phyloP scores from a whole-genome alignment of 805 yeast species.

The Cyberlindnera nakhonratchasimensis region DNA sequence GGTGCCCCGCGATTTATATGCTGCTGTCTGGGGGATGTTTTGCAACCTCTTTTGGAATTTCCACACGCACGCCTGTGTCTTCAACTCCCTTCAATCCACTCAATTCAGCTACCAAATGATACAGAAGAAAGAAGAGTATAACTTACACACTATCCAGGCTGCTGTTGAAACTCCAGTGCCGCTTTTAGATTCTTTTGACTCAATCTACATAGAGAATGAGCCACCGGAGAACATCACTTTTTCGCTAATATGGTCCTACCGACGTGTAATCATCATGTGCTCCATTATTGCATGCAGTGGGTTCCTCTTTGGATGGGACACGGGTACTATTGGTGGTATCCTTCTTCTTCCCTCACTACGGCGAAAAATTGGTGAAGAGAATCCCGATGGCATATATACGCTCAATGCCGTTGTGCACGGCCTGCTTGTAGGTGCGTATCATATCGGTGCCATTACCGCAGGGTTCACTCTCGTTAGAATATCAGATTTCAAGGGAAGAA shows the following conservation, averaged over 20 bases:
- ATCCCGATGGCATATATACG: slow-evolving; percentile 33
- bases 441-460: slow-evolving; percentile 69
- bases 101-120: too few species aligned
- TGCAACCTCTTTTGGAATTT: too few species aligned
- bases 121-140: not conserved
- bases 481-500: slow-evolving; percentile 60
- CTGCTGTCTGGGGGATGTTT: too few species aligned
- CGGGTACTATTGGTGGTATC: slow-evolving; percentile 71
- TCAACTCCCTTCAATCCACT: too few species aligned
- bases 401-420: slow-evolving; percentile 30
- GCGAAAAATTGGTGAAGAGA: slow-evolving; percentile 45
- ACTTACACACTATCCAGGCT: too few species aligned
- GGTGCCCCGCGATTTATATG: too few species aligned
- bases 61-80: too few species aligned
- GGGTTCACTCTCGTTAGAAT: slow-evolving; percentile 54
- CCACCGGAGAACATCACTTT: not conserved
- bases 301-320: slow-evolving; percentile 70
- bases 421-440: slow-evolving; percentile 51
- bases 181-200: not conserved
- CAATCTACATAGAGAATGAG: not conserved
- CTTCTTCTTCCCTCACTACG: slow-evolving; percentile 57
- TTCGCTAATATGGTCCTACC: slow-evolving; percentile 7
- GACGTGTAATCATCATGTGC: slow-evolving; percentile 29
- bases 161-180: too few species aligned
- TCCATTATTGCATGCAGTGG: slow-evolving; percentile 63